A percentile compares a stretch with the other conserved stretches of the same genome.
phyloP scores from a whole-genome alignment of 2,329 filamentous ascomycete species.

The Exophiala sp. region DNA sequence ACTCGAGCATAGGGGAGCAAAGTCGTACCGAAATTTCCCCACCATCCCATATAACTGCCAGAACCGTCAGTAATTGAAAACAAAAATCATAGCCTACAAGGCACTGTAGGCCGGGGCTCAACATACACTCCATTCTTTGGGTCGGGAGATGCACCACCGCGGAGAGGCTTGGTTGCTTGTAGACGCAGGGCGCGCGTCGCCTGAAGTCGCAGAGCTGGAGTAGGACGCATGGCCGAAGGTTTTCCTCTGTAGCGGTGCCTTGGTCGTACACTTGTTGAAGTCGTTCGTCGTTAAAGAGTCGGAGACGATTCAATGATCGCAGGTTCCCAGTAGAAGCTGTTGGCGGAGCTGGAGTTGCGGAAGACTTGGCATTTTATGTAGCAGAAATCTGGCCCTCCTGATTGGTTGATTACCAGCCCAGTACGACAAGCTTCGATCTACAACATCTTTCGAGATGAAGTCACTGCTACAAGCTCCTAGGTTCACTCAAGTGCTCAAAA shows the following conservation, averaged over 20 bases:
- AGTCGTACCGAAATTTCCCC: conserved; percentile 65
- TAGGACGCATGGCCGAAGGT: conserved; percentile 24
- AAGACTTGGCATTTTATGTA: background rate
- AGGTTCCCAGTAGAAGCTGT: conserved; percentile 4
- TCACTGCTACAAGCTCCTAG: too few species aligned
- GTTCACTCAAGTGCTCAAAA: too few species aligned
- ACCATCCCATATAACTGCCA: conserved; percentile 63
- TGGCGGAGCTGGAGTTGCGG: conserved; percentile 6
- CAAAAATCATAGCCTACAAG: background rate
- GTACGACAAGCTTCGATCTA: too few species aligned
- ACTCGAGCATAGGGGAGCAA: background rate
- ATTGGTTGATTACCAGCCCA: background rate
- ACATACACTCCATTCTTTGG: conserved; percentile 41
- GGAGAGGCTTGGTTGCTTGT: conserved; percentile 24
- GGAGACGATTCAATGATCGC: conserved; percentile 8
- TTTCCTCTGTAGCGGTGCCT: background rate
- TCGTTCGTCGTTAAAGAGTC: background rate
- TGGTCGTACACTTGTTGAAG: background rate
- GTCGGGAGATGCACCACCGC: conserved; percentile 32
- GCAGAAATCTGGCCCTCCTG: background rate
- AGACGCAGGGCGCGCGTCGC: conserved; percentile 25
- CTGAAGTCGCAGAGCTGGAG: conserved; percentile 24
- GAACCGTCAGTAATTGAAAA: conserved; percentile 28
- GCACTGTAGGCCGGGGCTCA: background rate
- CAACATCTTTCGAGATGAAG: too few species aligned